These are phyloP conservation scores for Azolla pinnata DNA, from an alignment of 75 land plant species.

Conservation along the genomic window DNA sequence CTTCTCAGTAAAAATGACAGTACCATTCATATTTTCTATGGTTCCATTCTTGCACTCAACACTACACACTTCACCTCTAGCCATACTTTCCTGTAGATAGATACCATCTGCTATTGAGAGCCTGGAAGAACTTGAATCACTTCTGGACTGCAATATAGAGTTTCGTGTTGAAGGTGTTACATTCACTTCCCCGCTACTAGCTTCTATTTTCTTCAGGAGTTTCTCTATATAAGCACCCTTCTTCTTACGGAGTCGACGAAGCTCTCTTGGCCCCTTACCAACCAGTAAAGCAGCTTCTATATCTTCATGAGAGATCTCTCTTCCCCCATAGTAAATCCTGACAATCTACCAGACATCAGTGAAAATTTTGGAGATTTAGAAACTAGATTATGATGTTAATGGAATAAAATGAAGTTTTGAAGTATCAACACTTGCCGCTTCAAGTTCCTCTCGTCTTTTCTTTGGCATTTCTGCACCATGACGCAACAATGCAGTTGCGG, in stretches of 20 bases:
- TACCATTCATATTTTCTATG: too few species aligned
- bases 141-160: too few species aligned
- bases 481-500: conserved; percentile 87
- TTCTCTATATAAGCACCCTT: conserved; percentile 31
- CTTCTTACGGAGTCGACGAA: conserved; percentile 54
- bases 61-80: too few species aligned
- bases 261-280: conserved; percentile 85
- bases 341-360: conserved; percentile 43
- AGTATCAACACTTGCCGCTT: conserved; percentile 40
- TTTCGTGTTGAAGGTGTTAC: too few species aligned
- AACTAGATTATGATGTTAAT: not conserved
- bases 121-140: too few species aligned
- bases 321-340: conserved; percentile 65
- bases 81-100: too few species aligned
- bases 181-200: too few species aligned
- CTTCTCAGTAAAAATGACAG: too few species aligned
- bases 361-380: not conserved
- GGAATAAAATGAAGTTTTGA: too few species aligned
- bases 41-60: too few species aligned
- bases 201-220: too few species aligned
- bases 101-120: too few species aligned
- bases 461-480: conserved; percentile 80
- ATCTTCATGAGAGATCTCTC: conserved; percentile 54
- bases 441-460: conserved; percentile 67
- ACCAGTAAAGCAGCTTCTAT: conserved; percentile 67